Percentiles rank a stretch among this genome's conserved stretches.
Evolutionary conservation across 257 asterid species (phyloP).

Genomic region (Fraxinus pennsylvanica): DNA sequence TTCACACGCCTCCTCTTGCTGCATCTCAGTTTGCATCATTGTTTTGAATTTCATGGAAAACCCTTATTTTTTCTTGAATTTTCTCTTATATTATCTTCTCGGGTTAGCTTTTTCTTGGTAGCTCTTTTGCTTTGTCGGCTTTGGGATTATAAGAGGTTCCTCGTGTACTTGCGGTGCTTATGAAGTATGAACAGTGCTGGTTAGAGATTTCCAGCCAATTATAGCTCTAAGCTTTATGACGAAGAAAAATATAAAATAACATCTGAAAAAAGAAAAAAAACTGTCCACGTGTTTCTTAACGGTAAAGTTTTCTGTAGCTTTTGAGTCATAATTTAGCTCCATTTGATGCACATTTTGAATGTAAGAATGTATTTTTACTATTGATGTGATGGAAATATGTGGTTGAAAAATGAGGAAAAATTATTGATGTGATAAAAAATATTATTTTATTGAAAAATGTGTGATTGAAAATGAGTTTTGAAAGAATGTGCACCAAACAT

Average conservation of each 20-base stretch:
- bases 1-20: conserved; percentile 37
- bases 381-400: too few relatives aligned
- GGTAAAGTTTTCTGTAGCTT: not conserved
- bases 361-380: too few relatives aligned
- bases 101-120: not conserved
- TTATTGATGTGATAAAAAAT: too few relatives aligned
- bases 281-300: not conserved
- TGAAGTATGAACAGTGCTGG: not conserved
- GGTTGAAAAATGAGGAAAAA: too few relatives aligned
- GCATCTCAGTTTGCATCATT: conserved; percentile 63
- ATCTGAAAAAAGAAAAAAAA: not conserved
- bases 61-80: conserved; percentile 26
- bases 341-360: too few relatives aligned
- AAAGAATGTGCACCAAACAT: too few relatives aligned
- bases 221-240: not conserved
- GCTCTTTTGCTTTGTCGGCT: not conserved
- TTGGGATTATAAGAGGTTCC: not conserved
- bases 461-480: too few relatives aligned
- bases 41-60: conserved; percentile 22
- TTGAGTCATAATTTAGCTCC: too few relatives aligned
- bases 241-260: not conserved
- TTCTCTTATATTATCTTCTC: not conserved
- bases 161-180: not conserved
- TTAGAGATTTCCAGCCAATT: not conserved
- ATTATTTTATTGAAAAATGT: too few relatives aligned